Evolutionary conservation across 2,329 filamentous ascomycete genomes (phyloP), one percentile per base, ranked within the genome.

Genomic region (Lecanicillium sp.): DNA sequence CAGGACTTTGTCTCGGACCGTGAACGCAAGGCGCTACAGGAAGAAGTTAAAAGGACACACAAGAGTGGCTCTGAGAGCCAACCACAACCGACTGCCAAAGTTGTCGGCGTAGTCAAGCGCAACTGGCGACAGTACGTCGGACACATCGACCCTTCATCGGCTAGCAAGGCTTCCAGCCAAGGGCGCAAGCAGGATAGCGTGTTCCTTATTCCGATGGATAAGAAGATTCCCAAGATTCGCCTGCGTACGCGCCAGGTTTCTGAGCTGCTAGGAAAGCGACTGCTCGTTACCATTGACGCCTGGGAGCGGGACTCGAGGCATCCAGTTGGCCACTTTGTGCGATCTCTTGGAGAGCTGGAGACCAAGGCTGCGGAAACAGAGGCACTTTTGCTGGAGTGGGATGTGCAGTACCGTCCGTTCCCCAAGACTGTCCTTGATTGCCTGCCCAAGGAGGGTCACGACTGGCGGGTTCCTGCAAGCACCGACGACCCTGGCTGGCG

Each of bases 41-140:
- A 96, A 46, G 87, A 95, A 57, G 92, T 90, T 20, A 92, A 83
- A 64, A 83, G 80, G 55, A 83, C 81, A 1, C 90, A 96, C 51
- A 83, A 79, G 37, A 81, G 83, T 54, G 78, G 69, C 38, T 73
- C 75, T 1, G 88, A 95, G 60, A 82, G 81, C 32, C 78, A 79
- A 35, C 78, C 86, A 3, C 88, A 95, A 51, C 92, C 92, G 6
- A 96, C 92, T 6, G 92, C 90, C 18, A 85, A 77, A 56, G 85
- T 98, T 11, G 87, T 96, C 6, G 92, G 92, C 34, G 73, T 96
- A 17, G 78, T 95, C 56, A 95, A 94, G 64, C 79, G 92, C 37
- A 96, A 96, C 59, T 98, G 92, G 92, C 77, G 92, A 44, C 94
- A 96, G 60, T 96, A 95, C 51, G 92, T 98, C 45, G 92, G 92